Percentiles rank a stretch among this genome's conserved stretches.
phyloP scores from a whole-genome alignment of 306 rosid species.

The Cucumis cinereus region DNA sequence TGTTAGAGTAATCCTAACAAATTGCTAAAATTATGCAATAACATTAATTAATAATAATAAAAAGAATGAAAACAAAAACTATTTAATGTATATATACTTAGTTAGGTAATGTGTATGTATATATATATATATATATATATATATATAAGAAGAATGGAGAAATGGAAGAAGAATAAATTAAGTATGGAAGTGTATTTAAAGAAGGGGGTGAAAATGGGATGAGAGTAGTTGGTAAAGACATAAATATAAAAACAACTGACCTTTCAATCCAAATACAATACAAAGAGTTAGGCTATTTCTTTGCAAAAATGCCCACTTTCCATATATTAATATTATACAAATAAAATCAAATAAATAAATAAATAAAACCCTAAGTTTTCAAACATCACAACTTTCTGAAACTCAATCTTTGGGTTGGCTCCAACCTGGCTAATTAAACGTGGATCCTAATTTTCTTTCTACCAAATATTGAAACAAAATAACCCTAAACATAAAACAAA shows the following conservation, averaged over 20 bases:
- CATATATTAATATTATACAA: neutral
- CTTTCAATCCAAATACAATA: neutral
- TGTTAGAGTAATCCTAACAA: no score
- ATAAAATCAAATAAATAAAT: no score
- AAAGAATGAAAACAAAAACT: neutral
- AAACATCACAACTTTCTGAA: constrained; percentile 1
- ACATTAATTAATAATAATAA: no score
- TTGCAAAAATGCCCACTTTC: neutral
- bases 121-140: no score
- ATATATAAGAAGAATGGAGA: no score
- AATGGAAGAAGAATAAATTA: neutral
- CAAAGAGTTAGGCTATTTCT: neutral
- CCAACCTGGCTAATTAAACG: neutral
- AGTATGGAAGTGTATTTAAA: neutral
- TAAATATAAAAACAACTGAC: neutral
- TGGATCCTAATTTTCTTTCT: no score
- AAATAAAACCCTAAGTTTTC: neutral
- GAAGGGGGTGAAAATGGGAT: neutral
- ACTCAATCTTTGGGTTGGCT: neutral
- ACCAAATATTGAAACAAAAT: no score
- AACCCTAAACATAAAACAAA: no score
- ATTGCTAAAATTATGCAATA: no score
- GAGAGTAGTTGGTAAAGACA: neutral
- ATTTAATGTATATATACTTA: neutral
- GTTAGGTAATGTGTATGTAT: no score